phyloP scores from a whole-genome alignment of 2,329 filamentous ascomycete species.

The Westerdykella ornata region DNA sequence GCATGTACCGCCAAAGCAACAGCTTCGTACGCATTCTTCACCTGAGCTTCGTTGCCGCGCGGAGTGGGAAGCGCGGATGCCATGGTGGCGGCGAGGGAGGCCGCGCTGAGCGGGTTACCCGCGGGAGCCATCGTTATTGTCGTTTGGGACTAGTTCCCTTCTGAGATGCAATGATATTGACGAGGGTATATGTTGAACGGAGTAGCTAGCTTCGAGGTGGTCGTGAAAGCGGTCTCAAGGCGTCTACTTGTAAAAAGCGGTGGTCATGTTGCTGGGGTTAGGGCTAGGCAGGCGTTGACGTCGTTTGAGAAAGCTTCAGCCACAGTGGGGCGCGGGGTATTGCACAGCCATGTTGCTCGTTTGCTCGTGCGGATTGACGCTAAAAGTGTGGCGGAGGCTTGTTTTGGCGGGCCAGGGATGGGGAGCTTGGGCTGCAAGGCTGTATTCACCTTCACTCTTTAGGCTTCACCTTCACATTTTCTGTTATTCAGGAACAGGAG shows the following conservation, averaged over 20 bases:
- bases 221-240: neutral
- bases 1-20: constrained; percentile 79
- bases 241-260: neutral
- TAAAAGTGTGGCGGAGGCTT: too few species aligned
- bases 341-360: too few species aligned
- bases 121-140: constrained; percentile 24
- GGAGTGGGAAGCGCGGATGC: constrained; percentile 36
- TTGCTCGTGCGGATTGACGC: too few species aligned
- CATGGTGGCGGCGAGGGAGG: constrained; percentile 41
- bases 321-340: too few species aligned
- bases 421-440: too few species aligned
- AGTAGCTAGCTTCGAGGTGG: neutral
- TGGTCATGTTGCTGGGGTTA: neutral
- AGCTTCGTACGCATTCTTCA: constrained; percentile 71
- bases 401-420: too few species aligned
- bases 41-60: constrained; percentile 24
- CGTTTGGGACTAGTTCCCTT: neutral
- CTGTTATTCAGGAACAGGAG: too few species aligned
- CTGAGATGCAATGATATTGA: too few species aligned
- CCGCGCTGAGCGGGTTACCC: constrained; percentile 41
- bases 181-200: too few species aligned
- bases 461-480: too few species aligned
- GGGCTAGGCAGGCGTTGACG: neutral
- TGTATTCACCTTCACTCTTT: too few species aligned
- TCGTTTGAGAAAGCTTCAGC: too few species aligned